phyloP scores from a whole-genome alignment of 73 alveolate species.

The Tetrahymena elliotti region DNA sequence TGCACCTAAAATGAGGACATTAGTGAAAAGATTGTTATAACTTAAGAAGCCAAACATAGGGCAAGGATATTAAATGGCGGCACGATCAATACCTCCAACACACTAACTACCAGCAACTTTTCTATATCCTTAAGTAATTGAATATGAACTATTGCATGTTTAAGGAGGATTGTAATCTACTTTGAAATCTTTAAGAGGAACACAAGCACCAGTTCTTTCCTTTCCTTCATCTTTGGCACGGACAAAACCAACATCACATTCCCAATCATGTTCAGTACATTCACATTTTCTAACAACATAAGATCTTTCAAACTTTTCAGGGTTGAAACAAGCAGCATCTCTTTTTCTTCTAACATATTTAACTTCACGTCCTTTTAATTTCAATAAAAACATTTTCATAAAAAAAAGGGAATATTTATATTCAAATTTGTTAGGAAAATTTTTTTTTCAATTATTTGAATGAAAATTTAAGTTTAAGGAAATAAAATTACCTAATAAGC shows the following conservation, averaged over 20 bases:
- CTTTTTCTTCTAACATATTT: constrained; percentile 79
- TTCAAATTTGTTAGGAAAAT: too few relatives aligned
- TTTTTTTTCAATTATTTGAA: not conserved
- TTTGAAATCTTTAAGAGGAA: not conserved
- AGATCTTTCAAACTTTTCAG: constrained; percentile 64
- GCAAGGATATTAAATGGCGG: constrained; percentile 52
- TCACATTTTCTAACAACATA: constrained; percentile 54
- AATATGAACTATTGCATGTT: constrained; percentile 46
- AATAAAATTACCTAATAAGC: not conserved
- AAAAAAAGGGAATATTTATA: too few relatives aligned
- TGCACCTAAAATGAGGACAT: not conserved
- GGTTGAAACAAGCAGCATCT: constrained; percentile 74
- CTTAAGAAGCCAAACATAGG: constrained; percentile 17
- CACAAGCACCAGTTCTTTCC: constrained; percentile 18
- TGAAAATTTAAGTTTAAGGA: too few relatives aligned
- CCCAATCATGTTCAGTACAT: constrained; percentile 85
- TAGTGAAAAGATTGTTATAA: not conserved
- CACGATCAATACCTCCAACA: constrained; percentile 72
- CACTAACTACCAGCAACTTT: constrained; percentile 84
- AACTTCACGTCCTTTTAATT: constrained; percentile 66
- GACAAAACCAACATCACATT: constrained; percentile 75
- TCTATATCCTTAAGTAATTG: constrained; percentile 77
- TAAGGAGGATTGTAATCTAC: constrained; percentile 15
- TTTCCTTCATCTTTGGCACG: constrained; percentile 40
- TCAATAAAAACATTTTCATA: not conserved